A percentile compares a stretch with the other conserved stretches of the same genome.
phyloP scores from a whole-genome alignment of 176 grass and related monocot genomes.

The Neostapfia colusana region DNA sequence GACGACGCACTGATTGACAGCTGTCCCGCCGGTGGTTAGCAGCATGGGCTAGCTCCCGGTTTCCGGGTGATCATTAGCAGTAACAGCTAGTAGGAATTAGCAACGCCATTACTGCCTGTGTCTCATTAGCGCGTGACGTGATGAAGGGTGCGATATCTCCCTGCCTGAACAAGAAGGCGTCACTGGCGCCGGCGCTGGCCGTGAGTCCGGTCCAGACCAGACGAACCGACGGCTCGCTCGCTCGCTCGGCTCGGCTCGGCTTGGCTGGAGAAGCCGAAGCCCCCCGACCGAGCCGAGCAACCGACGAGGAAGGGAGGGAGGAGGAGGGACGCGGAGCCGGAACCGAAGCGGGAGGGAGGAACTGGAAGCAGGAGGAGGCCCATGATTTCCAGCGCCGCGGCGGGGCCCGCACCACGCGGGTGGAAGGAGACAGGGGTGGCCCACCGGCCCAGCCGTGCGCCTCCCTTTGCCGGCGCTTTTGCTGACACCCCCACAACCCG shows the following conservation, averaged over 20 bases:
- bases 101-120: not conserved
- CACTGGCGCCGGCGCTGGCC: no score
- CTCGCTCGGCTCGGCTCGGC: not conserved
- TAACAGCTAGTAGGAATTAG: not conserved
- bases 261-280: no score
- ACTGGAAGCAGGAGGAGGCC: no score
- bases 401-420: no score
- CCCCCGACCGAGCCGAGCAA: not conserved
- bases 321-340: not conserved
- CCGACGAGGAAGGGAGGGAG: not conserved
- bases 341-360: not conserved
- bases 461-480: constrained; percentile 35
- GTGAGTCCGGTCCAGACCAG: no score
- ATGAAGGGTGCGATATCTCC: no score
- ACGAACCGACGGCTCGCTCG: no score
- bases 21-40: not conserved
- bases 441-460: constrained; percentile 28
- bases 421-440: constrained; percentile 31
- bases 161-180: no score
- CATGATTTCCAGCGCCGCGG: constrained; percentile 24
- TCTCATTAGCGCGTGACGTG: no score
- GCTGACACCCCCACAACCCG: constrained; percentile 40
- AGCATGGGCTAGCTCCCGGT: not conserved
- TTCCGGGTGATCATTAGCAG: not conserved
- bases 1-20: no score